phyloP scores from a whole-genome alignment of 169 alveolate species.

The Eimeria tenella region DNA sequence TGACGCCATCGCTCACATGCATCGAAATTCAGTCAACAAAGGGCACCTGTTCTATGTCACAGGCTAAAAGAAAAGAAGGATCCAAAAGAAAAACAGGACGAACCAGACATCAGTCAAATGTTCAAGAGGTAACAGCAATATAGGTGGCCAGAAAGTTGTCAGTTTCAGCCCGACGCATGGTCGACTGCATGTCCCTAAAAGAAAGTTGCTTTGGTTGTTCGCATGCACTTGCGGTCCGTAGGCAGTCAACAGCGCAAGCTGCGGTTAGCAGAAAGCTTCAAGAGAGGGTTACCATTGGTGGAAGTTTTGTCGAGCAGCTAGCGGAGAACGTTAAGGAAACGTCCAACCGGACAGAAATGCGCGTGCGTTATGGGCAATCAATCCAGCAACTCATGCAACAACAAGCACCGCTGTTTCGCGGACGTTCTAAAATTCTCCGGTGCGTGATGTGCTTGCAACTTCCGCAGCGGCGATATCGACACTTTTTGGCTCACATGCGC shows the following conservation, averaged over 20 bases:
- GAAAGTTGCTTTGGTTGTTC: too few species aligned
- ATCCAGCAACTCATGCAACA: background rate
- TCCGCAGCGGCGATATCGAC: slow-evolving; percentile 55
- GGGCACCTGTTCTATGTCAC: background rate
- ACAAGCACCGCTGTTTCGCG: background rate
- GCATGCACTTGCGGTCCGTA: background rate
- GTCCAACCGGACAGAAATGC: slow-evolving; percentile 40
- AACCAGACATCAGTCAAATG: slow-evolving; percentile 5
- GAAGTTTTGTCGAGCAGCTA: slow-evolving; percentile 34
- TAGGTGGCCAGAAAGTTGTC: too few species aligned
- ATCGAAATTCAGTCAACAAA: too few species aligned
- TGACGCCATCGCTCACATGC: too few species aligned
- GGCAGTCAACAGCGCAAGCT: slow-evolving; percentile 34
- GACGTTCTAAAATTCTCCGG: background rate
- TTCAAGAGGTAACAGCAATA: background rate
- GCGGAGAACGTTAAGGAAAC: slow-evolving; percentile 34
- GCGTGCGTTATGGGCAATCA: background rate
- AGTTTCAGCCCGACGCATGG: too few species aligned
- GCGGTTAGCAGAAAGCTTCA: background rate
- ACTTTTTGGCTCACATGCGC: slow-evolving; percentile 66
- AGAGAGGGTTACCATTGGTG: slow-evolving; percentile 37
- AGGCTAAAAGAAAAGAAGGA: slow-evolving; percentile 7
- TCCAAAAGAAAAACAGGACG: background rate
- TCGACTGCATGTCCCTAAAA: too few species aligned
- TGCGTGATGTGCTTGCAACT: background rate